phyloP scores from a whole-genome alignment of 805 yeast species.

The Barnettozyma sucrosica region DNA sequence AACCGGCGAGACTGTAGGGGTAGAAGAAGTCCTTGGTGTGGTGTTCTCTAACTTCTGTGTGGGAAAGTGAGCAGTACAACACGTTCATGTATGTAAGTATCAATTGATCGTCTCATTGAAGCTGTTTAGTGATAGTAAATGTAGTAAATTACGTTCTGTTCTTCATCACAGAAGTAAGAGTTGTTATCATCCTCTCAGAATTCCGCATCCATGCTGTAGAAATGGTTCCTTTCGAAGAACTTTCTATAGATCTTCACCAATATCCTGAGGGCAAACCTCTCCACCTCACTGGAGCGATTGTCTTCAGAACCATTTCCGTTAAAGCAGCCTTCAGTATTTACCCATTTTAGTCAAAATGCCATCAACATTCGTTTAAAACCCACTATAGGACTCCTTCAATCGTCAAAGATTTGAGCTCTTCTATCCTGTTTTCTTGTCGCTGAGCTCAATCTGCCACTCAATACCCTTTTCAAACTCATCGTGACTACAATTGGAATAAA shows the following conservation, averaged over 20 bases:
- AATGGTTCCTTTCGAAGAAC: slow-evolving; percentile 2
- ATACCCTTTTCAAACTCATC: slow-evolving; percentile 14
- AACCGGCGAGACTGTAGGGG: slow-evolving; percentile 83
- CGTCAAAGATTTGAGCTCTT: slow-evolving; percentile 1
- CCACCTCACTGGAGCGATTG: neutral
- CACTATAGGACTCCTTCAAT: slow-evolving; percentile 1
- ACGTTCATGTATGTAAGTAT: neutral
- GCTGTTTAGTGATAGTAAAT: neutral
- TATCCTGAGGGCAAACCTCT: slow-evolving; percentile 3
- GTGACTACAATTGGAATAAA: slow-evolving; percentile 15
- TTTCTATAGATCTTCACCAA: slow-evolving; percentile 6
- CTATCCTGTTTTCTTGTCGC: slow-evolving; percentile 6
- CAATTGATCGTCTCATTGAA: neutral
- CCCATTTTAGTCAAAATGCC: neutral
- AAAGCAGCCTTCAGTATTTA: neutral
- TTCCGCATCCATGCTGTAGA: slow-evolving; percentile 3
- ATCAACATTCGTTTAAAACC: neutral
- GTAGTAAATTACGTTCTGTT: neutral
- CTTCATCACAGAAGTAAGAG: neutral
- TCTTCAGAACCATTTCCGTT: slow-evolving; percentile 7
- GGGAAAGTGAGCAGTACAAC: slow-evolving; percentile 51
- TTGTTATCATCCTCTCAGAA: neutral
- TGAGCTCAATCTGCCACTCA: slow-evolving; percentile 13
- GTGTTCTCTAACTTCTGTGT: slow-evolving; percentile 91
- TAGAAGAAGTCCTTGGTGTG: slow-evolving; percentile 86